phyloP scores from a whole-genome alignment of 2,329 filamentous ascomycete genomes.

The Zymoseptoria pseudotritici region DNA sequence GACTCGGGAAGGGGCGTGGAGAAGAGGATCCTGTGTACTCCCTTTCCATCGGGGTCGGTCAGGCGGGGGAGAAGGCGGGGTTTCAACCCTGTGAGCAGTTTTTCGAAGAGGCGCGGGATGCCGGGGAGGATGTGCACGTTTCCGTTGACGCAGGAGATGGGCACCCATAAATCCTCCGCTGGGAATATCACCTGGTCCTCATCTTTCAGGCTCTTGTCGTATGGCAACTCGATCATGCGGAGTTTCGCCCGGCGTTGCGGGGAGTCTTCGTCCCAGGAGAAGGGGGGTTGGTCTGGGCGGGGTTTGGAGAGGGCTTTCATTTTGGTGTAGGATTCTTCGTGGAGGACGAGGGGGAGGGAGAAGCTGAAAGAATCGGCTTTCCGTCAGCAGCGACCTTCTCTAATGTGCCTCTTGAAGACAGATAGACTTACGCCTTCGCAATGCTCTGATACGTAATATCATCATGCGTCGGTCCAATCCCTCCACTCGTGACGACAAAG shows the following conservation, averaged over 20 bases:
- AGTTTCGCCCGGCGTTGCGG: constrained; percentile 72
- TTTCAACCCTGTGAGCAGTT: constrained; percentile 69
- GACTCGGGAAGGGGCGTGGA: constrained; percentile 86
- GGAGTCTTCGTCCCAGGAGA: constrained; percentile 79
- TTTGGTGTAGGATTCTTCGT: constrained; percentile 66
- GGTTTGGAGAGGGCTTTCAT: constrained; percentile 78
- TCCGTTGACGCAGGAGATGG: constrained; percentile 78
- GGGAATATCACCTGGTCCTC: constrained; percentile 72
- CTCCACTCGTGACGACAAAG: constrained; percentile 89
- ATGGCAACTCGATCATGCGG: constrained; percentile 83
- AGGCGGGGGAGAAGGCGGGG: constrained; percentile 63
- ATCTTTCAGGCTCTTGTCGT: constrained; percentile 54
- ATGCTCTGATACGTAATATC: constrained; percentile 96
- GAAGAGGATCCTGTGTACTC: constrained; percentile 69
- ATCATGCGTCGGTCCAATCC: constrained; percentile 95
- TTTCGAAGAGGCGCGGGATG: constrained; percentile 76
- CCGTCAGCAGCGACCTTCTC: neutral
- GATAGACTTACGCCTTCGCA: constrained; percentile 55
- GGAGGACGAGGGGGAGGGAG: constrained; percentile 64
- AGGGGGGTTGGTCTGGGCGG: constrained; percentile 60
- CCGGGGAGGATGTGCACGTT: constrained; percentile 92
- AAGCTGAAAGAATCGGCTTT: constrained; percentile 40
- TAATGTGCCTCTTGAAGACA: neutral
- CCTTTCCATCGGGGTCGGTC: constrained; percentile 72
- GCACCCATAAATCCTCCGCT: constrained; percentile 80